Conservation (phyloP, 192 early-diverging fungal genomes). For the Coemansia asiatica region DNA sequence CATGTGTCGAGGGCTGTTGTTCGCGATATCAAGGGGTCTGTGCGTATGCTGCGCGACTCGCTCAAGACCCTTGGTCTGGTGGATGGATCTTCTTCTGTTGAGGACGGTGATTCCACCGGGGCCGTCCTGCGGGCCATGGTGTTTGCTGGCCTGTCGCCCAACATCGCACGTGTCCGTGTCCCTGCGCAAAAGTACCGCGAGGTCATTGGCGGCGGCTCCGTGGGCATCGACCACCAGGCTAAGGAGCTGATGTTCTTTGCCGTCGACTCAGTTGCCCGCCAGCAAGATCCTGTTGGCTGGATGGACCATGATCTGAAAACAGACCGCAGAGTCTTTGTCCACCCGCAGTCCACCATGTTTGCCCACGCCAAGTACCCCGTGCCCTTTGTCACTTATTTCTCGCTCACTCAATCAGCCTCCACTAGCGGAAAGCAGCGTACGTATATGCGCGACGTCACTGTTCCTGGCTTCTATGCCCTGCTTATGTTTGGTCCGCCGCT, state of each 20-base stretch:
- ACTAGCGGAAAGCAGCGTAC: constrained; percentile 1
- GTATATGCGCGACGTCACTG: constrained; percentile 61
- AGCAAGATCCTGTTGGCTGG: constrained; percentile 14
- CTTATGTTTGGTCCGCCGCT: constrained; percentile 85
- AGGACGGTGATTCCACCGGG: constrained; percentile 4
- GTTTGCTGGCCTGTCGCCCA: constrained; percentile 84
- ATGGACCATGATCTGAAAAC: constrained; percentile 32
- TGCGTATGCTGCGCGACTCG: constrained; percentile 62
- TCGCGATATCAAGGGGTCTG: constrained; percentile 60
- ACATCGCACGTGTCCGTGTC: constrained; percentile 68
- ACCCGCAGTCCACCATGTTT: constrained; percentile 80
- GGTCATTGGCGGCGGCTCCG: constrained; percentile 71
- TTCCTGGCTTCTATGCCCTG: constrained; percentile 66
- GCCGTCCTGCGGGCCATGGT: constrained; percentile 70
- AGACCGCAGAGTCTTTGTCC: constrained; percentile 74
- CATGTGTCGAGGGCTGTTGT: constrained; percentile 65
- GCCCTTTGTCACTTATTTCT: constrained; percentile 71
- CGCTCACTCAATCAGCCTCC: constrained; percentile 42
- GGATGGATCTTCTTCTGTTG: neutral
- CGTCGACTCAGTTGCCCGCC: constrained; percentile 32
- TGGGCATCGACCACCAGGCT: constrained; percentile 70
- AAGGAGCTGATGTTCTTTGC: constrained; percentile 73
- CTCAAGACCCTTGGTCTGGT: constrained; percentile 27
- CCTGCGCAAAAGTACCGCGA: constrained; percentile 76
- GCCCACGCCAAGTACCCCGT: constrained; percentile 59